A percentile compares a stretch with the other conserved stretches of the same genome.
Evolutionary conservation across 768 basidiomycete genomes (phyloP).

Genomic region (Mycena rebaudengoi): DNA sequence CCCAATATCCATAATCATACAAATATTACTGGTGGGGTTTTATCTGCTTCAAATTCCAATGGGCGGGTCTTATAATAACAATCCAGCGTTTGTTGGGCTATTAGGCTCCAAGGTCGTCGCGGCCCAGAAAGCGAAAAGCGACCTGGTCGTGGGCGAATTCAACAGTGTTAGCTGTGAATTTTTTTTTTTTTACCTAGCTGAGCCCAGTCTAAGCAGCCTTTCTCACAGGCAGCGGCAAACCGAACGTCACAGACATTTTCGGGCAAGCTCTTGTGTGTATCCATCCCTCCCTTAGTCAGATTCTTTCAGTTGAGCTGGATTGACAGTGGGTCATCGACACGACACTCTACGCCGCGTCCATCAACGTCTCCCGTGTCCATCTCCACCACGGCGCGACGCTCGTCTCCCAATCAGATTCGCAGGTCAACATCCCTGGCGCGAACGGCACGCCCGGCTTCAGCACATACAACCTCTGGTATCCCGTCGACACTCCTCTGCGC

Average conservation of each 20-base stretch:
- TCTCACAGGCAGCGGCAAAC: slow-evolving; percentile 42
- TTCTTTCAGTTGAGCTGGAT: no score
- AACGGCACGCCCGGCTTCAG: slow-evolving; percentile 21
- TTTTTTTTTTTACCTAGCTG: neutral
- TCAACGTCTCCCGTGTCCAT: slow-evolving; percentile 37
- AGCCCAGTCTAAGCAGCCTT: no score
- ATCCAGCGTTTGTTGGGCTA: slow-evolving; percentile 40
- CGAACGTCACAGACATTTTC: slow-evolving; percentile 44
- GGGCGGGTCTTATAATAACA: no score
- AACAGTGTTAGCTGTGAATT: slow-evolving; percentile 14
- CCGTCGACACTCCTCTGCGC: slow-evolving; percentile 13
- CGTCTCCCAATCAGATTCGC: slow-evolving; percentile 39
- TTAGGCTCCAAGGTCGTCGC: slow-evolving; percentile 43
- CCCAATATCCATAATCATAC: slow-evolving; percentile 41
- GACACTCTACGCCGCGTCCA: slow-evolving; percentile 20
- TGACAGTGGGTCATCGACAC: slow-evolving; percentile 8
- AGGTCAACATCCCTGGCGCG: slow-evolving; percentile 33
- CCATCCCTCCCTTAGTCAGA: neutral
- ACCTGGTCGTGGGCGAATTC: slow-evolving; percentile 37
- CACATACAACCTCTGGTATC: slow-evolving; percentile 20
- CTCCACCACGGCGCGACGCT: slow-evolving; percentile 45
- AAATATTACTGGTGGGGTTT: slow-evolving; percentile 35
- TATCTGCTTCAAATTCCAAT: neutral
- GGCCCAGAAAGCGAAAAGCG: slow-evolving; percentile 29
- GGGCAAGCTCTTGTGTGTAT: slow-evolving; percentile 35